Percentiles rank a stretch among this genome's conserved stretches.
Evolutionary conservation across 148 eudicot species (phyloP).

Genomic region (Linanthus parryae): DNA sequence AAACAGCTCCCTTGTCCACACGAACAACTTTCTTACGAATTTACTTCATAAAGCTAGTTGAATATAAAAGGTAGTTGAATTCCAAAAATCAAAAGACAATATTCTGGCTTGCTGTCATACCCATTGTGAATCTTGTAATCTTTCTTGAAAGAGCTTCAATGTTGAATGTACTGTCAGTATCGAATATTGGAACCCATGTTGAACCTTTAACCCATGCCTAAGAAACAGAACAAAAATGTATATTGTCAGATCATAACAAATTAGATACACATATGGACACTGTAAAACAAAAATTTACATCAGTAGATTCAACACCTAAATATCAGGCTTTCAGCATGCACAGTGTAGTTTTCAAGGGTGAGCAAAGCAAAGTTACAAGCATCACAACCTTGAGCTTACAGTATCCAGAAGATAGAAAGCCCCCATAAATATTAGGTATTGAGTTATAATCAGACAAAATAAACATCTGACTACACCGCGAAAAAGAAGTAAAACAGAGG

Average conservation of each 20-base stretch:
- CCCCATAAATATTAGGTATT: neutral
- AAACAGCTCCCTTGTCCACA: conserved; percentile 2
- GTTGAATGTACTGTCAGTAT: conserved; percentile 54
- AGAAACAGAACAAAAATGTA: conserved; percentile 12
- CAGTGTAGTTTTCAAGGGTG: no score
- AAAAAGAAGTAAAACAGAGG: neutral
- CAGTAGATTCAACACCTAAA: no score
- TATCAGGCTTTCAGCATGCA: no score
- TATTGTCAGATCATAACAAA: neutral
- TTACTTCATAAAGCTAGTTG: neutral
- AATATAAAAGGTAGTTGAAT: neutral
- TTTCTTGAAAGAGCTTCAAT: conserved; percentile 59
- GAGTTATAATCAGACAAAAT: neutral
- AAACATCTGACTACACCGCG: neutral
- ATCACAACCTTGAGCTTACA: no score
- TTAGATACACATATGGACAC: neutral
- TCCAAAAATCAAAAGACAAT: neutral
- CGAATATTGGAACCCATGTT: conserved; percentile 84
- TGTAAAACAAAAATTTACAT: neutral
- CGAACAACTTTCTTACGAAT: neutral
- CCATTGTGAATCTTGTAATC: conserved; percentile 76
- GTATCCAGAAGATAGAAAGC: neutral
- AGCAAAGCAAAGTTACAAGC: no score
- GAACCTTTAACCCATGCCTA: conserved; percentile 98
- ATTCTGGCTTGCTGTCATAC: conserved; percentile 35